These are phyloP conservation scores for Paramecium bursaria DNA, from an alignment of 73 alveolate genomes.

Conservation along the genomic window DNA sequence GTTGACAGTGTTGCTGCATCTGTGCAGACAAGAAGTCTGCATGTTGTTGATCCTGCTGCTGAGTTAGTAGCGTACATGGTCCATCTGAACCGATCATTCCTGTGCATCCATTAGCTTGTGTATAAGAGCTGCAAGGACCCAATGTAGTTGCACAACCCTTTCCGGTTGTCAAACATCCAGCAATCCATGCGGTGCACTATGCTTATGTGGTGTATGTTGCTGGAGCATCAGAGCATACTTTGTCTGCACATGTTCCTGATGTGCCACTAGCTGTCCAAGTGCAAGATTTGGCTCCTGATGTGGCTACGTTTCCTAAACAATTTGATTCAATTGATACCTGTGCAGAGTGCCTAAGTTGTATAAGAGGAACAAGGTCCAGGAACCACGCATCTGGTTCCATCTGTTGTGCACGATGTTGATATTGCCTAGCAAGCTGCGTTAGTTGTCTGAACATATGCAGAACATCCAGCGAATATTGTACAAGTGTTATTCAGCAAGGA, in stretches of 20 bases:
- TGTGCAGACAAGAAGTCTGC: slow-evolving; percentile 38
- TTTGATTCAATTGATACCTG: no score
- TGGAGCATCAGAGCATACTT: slow-evolving; percentile 19
- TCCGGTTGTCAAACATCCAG: slow-evolving; percentile 51
- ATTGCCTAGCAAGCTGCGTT: slow-evolving; percentile 32
- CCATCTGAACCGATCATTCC: slow-evolving; percentile 58
- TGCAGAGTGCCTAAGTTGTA: slow-evolving; percentile 7
- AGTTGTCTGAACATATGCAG: not conserved
- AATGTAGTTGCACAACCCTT: slow-evolving; percentile 13
- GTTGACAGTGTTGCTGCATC: no score
- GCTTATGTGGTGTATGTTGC: slow-evolving; percentile 9
- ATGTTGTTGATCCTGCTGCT: not conserved
- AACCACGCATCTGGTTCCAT: slow-evolving; percentile 42
- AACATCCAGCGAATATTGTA: slow-evolving; percentile 1
- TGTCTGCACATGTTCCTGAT: slow-evolving; percentile 40
- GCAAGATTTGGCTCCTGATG: no score
- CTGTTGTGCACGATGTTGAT: slow-evolving; percentile 10
- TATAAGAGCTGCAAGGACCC: not conserved
- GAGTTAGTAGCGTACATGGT: not conserved
- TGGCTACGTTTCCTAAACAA: no score
- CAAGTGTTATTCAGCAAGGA: no score
- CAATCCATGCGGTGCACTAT: not conserved
- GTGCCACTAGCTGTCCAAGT: slow-evolving; percentile 36
- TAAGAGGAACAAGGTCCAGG: slow-evolving; percentile 39
- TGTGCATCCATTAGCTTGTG: not conserved